Evolutionary conservation across 1,139 yeast genomes (phyloP), one percentile per base, ranked within the genome.

Genomic region (Yamadazyma diddensiae): DNA sequence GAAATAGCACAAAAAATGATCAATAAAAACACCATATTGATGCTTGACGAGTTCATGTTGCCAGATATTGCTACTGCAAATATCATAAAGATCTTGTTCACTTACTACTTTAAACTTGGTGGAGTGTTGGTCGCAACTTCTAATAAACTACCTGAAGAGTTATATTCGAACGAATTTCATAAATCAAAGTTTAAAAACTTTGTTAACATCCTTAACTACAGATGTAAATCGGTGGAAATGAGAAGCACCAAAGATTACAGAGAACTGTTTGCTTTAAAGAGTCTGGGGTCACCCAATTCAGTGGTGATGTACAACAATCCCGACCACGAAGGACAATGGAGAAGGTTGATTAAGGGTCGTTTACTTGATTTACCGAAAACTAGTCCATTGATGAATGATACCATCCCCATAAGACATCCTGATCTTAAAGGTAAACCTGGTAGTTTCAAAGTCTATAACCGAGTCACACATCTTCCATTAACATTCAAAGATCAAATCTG

Each of bases 71-170:
- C 88, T 0, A 71, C 83, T 20, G 87, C 87, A 2, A 81, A 80
- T 45, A 79, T 82, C 28, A 60, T 82, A 35, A 77, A 78, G 50
- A 68, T 79, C 7, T 55, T 82, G 28, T 79, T 82, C 54, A 77
- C 82, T 0, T 79, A 77, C 52, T 82, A 75, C 55, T 81, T 82
- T 61, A 79, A 78, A 46, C 55, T 82, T 6, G 88, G 90, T 3
- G 90, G 90, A 3, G 85, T 82, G 0, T 54, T 82, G 28, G 80
- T 82, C 18, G 86, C 88, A 2, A 82, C 87, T 1, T 78, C 86
- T 1, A 82, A 82, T 44, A 68, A 82, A 46, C 55, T 81, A 11
- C 90, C 88, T 0, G 85, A 81, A 43, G 82, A 82, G 38, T 62
- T 82, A 25, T 82, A 82, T 45, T 70, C 85, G 1, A 77, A 77